phyloP scores from a whole-genome alignment of 2,329 filamentous ascomycete genomes.

The Xylariales sp. region DNA sequence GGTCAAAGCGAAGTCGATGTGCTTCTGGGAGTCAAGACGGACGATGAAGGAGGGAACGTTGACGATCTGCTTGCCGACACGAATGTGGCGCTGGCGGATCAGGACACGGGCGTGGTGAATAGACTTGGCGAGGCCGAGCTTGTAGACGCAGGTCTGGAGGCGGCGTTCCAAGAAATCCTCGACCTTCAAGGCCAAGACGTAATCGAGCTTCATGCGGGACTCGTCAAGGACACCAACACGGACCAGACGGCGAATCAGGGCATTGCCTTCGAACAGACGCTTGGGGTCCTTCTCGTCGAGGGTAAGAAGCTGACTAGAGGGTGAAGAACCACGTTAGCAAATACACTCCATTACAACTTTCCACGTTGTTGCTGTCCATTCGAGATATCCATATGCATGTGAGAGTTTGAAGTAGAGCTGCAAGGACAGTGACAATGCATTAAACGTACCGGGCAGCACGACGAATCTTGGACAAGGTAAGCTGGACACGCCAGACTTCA shows the following conservation, averaged over 20 bases:
- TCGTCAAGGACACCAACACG: constrained; percentile 99
- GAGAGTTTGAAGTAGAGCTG: background rate
- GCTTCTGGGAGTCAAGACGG: constrained; percentile 99
- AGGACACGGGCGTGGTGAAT: constrained; percentile 99
- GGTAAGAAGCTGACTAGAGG: constrained; percentile 89
- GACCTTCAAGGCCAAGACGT: constrained; percentile 97
- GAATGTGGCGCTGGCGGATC: constrained; percentile 99
- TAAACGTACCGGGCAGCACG: constrained; percentile 92
- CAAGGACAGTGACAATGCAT: background rate
- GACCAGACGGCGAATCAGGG: constrained; percentile 99
- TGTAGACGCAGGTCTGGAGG: constrained; percentile 99
- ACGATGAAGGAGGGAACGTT: constrained; percentile 99
- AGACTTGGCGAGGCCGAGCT: constrained; percentile 99
- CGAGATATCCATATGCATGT: background rate
- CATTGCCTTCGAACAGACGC: constrained; percentile 99
- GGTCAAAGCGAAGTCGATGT: constrained; percentile 98
- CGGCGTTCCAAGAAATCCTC: constrained; percentile 99
- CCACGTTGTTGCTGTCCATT: no score
- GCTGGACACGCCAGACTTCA: constrained; percentile 99
- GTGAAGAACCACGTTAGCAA: constrained; percentile 1
- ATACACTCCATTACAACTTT: no score
- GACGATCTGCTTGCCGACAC: constrained; percentile 99
- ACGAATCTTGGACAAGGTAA: constrained; percentile 99
- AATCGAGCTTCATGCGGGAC: constrained; percentile 99
- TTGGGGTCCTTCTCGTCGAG: constrained; percentile 99